Evolutionary conservation across 1,139 yeast genomes (phyloP).

Genomic region (Kurtzmaniella quercitrusa): DNA sequence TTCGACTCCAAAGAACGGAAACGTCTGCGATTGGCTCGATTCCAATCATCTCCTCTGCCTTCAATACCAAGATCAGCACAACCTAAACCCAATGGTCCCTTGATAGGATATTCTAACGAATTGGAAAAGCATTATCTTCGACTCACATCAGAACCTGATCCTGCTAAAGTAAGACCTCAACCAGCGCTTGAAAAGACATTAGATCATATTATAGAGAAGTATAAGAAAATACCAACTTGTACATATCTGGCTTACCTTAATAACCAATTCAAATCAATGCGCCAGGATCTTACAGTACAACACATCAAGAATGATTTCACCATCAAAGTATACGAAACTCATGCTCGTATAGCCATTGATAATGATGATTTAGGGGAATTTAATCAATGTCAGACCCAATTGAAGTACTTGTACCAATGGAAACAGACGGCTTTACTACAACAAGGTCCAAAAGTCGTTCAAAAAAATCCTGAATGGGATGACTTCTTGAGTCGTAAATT

Average conservation of each 20-base stretch:
- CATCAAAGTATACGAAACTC: slow-evolving; percentile 74
- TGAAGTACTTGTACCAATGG: slow-evolving; percentile 54
- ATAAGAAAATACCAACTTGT: slow-evolving; percentile 30
- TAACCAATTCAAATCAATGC: slow-evolving; percentile 84
- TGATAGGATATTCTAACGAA: slow-evolving; percentile 62
- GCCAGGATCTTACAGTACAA: slow-evolving; percentile 94
- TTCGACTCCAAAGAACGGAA: slow-evolving; percentile 37
- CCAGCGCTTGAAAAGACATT: slow-evolving; percentile 56
- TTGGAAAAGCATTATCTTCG: slow-evolving; percentile 79
- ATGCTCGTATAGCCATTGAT: slow-evolving; percentile 82
- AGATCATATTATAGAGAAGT: slow-evolving; percentile 50
- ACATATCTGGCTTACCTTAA: slow-evolving; percentile 64
- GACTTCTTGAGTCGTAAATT: slow-evolving; percentile 21
- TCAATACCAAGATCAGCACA: slow-evolving; percentile 4
- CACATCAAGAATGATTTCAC: slow-evolving; percentile 78
- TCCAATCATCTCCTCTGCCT: slow-evolving; percentile 17
- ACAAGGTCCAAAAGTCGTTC: slow-evolving; percentile 7
- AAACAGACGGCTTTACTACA: slow-evolving; percentile 11
- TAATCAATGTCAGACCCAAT: slow-evolving; percentile 88
- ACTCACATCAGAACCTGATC: slow-evolving; percentile 89
- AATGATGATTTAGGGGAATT: slow-evolving; percentile 87
- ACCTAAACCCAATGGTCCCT: slow-evolving; percentile 12
- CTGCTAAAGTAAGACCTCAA: slow-evolving; percentile 75
- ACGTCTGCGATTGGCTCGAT: slow-evolving; percentile 48
- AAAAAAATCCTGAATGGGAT: slow-evolving; percentile 2